A percentile compares a stretch with the other conserved stretches of the same genome.
phyloP scores from a whole-genome alignment of 441 rosid species.

The Biscutella laevigata region DNA sequence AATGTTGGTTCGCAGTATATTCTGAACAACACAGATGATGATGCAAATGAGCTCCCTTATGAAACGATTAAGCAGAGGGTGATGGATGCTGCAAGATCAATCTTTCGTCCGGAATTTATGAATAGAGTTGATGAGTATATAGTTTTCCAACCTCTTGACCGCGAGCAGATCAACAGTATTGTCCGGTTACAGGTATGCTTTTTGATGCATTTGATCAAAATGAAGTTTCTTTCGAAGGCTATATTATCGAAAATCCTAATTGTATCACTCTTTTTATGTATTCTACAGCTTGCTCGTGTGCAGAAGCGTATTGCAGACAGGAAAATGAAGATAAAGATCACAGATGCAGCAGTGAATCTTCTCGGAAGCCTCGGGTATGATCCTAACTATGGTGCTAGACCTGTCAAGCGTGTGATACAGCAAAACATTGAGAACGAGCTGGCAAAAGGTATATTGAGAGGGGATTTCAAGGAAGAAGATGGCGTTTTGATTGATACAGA shows the following conservation, averaged over 20 bases:
- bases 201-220: neutral
- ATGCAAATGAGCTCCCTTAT: constrained; percentile 59
- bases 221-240: neutral
- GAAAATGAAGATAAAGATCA: constrained; percentile 66
- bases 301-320: constrained; percentile 80
- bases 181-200: constrained; percentile 78
- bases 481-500: constrained; percentile 56
- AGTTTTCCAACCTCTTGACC: constrained; percentile 92
- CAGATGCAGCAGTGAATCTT: constrained; percentile 66
- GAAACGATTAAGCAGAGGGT: constrained; percentile 78
- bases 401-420: constrained; percentile 94
- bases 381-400: constrained; percentile 95
- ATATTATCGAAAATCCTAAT: neutral
- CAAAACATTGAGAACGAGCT: constrained; percentile 87
- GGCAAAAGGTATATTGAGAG: constrained; percentile 90
- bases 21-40: constrained; percentile 59
- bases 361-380: constrained; percentile 88
- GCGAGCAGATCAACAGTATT: constrained; percentile 66
- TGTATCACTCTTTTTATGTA: constrained; percentile 12
- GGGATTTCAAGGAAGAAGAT: constrained; percentile 84
- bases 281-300: constrained; percentile 79
- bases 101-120: constrained; percentile 96
- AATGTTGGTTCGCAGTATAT: constrained; percentile 94
- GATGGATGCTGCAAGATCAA: constrained; percentile 86
- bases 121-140: constrained; percentile 95